Evolutionary conservation across 2,329 filamentous ascomycete genomes (phyloP).

Genomic region (Arthrobotrys iridis): DNA sequence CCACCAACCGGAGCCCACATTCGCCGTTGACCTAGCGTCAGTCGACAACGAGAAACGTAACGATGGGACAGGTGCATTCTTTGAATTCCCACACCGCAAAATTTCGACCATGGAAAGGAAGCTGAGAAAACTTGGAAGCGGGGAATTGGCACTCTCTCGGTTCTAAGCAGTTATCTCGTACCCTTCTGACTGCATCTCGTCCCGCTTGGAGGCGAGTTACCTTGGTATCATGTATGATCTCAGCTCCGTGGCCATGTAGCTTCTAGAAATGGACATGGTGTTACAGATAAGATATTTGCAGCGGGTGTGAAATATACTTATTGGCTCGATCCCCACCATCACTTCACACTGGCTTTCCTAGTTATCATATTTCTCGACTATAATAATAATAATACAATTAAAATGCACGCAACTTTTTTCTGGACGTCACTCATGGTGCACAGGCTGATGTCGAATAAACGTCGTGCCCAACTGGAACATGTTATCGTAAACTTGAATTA

Average conservation of each 20-base stretch:
- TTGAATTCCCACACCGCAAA: constrained; percentile 18
- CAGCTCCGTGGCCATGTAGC: too few relatives aligned
- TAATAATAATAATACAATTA: not conserved
- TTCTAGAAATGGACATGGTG: constrained; percentile 1
- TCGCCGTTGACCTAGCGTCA: not conserved
- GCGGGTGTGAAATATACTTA: not conserved
- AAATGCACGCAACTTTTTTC: constrained; percentile 1
- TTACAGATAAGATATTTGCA: not conserved
- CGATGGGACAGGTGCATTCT: constrained; percentile 2
- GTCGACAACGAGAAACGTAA: constrained; percentile 14
- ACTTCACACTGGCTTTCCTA: not conserved
- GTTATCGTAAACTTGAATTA: not conserved
- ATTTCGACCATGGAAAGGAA: constrained; percentile 13
- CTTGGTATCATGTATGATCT: constrained; percentile 27
- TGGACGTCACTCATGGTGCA: not conserved
- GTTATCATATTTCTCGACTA: not conserved
- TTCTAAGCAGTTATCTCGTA: constrained; percentile 15
- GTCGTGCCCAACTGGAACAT: not conserved
- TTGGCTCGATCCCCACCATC: not conserved
- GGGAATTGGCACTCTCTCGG: constrained; percentile 29
- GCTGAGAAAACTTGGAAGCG: constrained; percentile 18
- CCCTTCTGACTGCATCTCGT: constrained; percentile 27
- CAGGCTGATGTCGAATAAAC: constrained; percentile 7
- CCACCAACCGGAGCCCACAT: constrained; percentile 42
- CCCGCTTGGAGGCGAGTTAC: constrained; percentile 20